Base-by-base conservation (phyloP, 2,329 filamentous ascomycete species). In the Coleophoma cylindrospora region DNA sequence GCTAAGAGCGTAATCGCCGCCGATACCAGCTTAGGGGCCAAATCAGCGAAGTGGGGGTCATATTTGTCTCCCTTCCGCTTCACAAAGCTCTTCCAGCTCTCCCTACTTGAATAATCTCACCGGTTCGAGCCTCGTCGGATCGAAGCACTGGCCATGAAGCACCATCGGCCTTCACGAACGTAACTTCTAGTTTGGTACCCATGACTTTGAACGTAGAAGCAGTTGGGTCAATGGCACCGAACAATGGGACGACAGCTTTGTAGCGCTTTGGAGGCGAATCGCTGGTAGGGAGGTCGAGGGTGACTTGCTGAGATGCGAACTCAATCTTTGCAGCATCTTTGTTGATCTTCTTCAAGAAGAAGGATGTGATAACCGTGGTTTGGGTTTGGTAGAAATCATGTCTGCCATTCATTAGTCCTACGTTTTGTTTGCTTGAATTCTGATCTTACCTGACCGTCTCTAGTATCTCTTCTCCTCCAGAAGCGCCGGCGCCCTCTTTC, bases 321-420 rank as follows among this genome's bases (percentile, higher is more conserved):
- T 79, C 74, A 43, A 97, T 79, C 57, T 80, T 86, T 47, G 90
- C 87, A 22, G 74, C 79, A 21, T 85, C 79, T 70, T 92, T 95
- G 71, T 91, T 83, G 62, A 99, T 96, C 74, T 97, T 97, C 76
- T 97, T 99, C 49, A 97, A 78, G 72, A 95, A 99, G 59, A 96
- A 86, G 9, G 89, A 94, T 2, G 88, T 91, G 58, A 95, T 96
- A 50, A 97, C 89, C 13, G 83, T 84, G 12, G 81, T 80, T 2
- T 86, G 75, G 1, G 94, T 97, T 70, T 99, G 94, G 72, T 99
- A 99, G 71, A 92, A 99, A 70, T 99, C 94, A 65, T 87, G 83
- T 53, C 86, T 87, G 62, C 43, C 38, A 27, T 32, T 32, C 12
- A 40, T 34, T 43, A 40, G 52, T 44, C 46, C 50, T 45, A 50